Percentiles rank a stretch among this genome's conserved stretches.
Evolutionary conservation across 306 rosid species (phyloP).

Genomic region (Quercus alba): DNA sequence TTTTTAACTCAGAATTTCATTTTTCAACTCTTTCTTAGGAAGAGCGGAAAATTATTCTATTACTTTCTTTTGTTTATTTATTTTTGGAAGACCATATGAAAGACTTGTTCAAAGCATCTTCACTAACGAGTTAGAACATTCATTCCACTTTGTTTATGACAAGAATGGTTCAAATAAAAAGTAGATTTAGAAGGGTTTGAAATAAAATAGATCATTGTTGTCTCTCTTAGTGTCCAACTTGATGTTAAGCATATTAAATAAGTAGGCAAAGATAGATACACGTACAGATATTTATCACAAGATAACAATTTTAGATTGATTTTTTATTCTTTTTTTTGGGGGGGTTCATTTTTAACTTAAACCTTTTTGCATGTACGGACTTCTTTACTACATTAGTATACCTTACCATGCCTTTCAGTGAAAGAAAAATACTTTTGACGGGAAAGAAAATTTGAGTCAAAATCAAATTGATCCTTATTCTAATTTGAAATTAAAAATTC

Average conservation of each 20-base stretch:
- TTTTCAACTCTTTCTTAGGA: background rate
- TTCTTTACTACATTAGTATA: too few relatives aligned
- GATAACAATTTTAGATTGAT: background rate
- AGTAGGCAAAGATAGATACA: background rate
- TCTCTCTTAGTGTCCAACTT: constrained; percentile 33
- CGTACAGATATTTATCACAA: background rate
- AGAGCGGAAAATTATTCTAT: constrained; percentile 2
- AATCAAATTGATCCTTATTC: too few relatives aligned
- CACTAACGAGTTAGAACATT: constrained; percentile 23
- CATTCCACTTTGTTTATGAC: constrained; percentile 10
- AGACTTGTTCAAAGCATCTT: constrained; percentile 21
- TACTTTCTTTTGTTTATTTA: too few relatives aligned
- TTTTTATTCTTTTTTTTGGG: too few relatives aligned
- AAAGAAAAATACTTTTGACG: too few relatives aligned
- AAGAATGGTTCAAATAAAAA: background rate
- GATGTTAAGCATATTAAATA: constrained; percentile 12
- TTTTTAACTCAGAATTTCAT: background rate
- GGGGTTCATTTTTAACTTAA: background rate
- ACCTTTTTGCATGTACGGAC: too few relatives aligned
- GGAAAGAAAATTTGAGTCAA: too few relatives aligned
- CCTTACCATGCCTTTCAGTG: too few relatives aligned
- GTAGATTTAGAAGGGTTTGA: background rate
- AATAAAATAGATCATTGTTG: constrained; percentile 41
- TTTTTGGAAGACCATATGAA: background rate
- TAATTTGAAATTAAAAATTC: too few relatives aligned